A percentile compares a stretch with the other conserved stretches of the same genome.
phyloP scores from a whole-genome alignment of 305 asterid genomes.

The Fraxinus albicans region DNA sequence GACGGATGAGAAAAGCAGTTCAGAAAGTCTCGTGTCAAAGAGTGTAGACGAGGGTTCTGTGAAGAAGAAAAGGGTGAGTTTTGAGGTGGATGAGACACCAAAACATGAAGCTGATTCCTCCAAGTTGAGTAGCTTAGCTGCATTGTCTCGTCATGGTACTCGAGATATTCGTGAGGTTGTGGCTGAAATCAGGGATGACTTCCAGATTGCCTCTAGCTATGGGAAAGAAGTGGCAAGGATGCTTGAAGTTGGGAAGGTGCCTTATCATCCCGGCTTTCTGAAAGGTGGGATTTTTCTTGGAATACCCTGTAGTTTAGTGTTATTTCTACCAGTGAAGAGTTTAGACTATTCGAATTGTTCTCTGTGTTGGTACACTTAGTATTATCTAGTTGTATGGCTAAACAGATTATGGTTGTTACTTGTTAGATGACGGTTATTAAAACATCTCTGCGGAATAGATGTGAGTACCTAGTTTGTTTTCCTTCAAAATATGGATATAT shows the following conservation, averaged over 20 bases:
- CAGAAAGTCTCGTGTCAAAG: constrained; percentile 47
- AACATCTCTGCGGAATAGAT: background rate
- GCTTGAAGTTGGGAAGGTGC: constrained; percentile 96
- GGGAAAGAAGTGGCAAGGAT: constrained; percentile 88
- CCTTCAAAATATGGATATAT: background rate
- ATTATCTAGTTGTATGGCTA: constrained; percentile 2
- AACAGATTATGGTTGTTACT: background rate
- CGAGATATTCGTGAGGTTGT: constrained; percentile 86
- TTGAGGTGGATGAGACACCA: constrained; percentile 70
- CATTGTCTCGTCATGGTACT: constrained; percentile 64
- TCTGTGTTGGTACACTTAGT: background rate
- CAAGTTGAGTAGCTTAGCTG: constrained; percentile 53
- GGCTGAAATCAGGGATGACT: constrained; percentile 90
- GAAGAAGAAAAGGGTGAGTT: constrained; percentile 80
- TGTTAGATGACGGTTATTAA: background rate
- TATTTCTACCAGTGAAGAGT: background rate
- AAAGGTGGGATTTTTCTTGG: constrained; percentile 55
- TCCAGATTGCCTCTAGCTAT: constrained; percentile 72
- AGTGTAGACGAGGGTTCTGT: constrained; percentile 59
- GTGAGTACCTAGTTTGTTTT: background rate
- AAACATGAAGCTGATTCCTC: constrained; percentile 71
- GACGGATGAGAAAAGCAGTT: constrained; percentile 58
- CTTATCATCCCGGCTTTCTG: constrained; percentile 71
- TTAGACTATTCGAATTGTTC: background rate
- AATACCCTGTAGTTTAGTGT: constrained; percentile 1